Evolutionary conservation across 2,329 filamentous ascomycete species (phyloP), one percentile per base, ranked within the genome.

Genomic region (Rhexocercosporidium sp.): DNA sequence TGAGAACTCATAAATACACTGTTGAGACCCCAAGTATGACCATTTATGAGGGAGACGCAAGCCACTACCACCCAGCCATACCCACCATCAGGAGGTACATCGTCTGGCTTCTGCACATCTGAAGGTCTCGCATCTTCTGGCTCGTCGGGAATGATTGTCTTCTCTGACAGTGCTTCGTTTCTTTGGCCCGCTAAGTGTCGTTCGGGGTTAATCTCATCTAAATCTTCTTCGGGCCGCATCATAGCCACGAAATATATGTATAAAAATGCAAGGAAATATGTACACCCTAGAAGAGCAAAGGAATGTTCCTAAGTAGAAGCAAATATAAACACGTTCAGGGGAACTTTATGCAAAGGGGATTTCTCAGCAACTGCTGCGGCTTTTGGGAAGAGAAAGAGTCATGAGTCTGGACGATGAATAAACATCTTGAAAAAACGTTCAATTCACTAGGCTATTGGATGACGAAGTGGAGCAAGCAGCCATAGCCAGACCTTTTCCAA

Each of bases 11-110:
- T n/a, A 25, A 12, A 67, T 66, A 77, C 76, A 65, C 70, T 73
- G 37, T 77, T 77, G n/a, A 77, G 59, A 44, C 81, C 81, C 82
- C 82, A 84, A 4, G 81, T 84, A 72, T 83, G 80, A 0, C 77
- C 79, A 70, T 83, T 84, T 41, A 84, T 82, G 6, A 79, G 69
- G 60, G 78, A 78, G 18, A 76, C 75, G 69, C 79, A 81, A 29
- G 75, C 79, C 20, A 84, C 83, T 71, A 82, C 85, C 7, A 86
- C 81, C 85, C 85, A 87, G 25, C 85, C 85, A 74, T 87, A 88
- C 16, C 86, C 86, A 47, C 86, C 85, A 76, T 87, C 81, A 0
- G 85, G 84, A 11, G 83, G 81, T 3, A 80, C 77, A 73, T 84
- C 80, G 18, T 34, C 59, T 20, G 54, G 46, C 22, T 62, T 37